Conservation (phyloP, 331 rosid species). For the Pyracantha coccinea region DNA sequence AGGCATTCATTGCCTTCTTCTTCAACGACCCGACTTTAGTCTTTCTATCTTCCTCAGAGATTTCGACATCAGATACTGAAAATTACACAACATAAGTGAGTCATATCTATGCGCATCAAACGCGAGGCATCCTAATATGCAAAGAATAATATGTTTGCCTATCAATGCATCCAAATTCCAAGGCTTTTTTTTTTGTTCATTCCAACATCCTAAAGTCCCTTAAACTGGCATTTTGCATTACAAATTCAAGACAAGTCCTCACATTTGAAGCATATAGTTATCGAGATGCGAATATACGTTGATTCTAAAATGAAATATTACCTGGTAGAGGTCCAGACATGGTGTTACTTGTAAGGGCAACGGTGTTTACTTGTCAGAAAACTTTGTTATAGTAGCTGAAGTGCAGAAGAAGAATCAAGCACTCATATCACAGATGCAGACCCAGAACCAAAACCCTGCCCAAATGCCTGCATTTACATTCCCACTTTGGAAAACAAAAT, state of each 20-base stretch:
- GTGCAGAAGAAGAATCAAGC: conserved; percentile 43
- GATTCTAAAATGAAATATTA: neutral
- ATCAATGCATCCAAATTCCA: neutral
- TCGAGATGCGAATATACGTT: neutral
- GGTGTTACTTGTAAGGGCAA: neutral
- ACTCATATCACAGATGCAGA: conserved; percentile 42
- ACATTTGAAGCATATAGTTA: neutral
- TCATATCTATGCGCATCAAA: neutral
- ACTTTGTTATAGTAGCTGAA: neutral
- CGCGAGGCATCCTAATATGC: neutral
- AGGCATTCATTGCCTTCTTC: conserved; percentile 56
- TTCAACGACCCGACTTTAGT: conserved; percentile 42
- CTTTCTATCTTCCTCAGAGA: conserved; percentile 36
- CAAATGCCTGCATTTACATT: conserved; percentile 41
- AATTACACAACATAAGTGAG: neutral
- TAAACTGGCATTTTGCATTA: neutral
- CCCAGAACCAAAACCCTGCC: conserved; percentile 30
- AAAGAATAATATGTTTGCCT: neutral
- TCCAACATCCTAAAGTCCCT: neutral
- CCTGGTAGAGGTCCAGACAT: conserved; percentile 53
- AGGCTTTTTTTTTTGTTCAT: neutral
- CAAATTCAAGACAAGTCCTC: neutral
- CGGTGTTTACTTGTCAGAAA: neutral
- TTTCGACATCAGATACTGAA: conserved; percentile 29
- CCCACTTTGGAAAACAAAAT: neutral